A percentile compares a stretch with the other conserved stretches of the same genome.
Conservation (phyloP, 305 asterid species). For the Fraxinus albicans region DNA sequence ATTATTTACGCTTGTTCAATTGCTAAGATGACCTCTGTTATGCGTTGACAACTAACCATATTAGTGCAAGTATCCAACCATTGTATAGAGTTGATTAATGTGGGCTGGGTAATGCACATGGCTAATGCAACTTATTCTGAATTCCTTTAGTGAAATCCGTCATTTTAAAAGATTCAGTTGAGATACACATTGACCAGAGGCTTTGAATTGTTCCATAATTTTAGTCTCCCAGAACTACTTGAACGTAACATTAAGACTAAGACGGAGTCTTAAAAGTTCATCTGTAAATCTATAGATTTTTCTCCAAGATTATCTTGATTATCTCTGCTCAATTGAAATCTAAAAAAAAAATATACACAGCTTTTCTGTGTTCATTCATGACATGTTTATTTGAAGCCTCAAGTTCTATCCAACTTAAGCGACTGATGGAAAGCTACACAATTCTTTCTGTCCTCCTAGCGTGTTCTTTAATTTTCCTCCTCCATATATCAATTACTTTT, state of each 20-base stretch:
- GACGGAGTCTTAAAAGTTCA: neutral
- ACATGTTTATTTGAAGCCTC: neutral
- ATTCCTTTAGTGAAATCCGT: neutral
- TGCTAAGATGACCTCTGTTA: neutral
- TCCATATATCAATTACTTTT: neutral
- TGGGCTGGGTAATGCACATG: neutral
- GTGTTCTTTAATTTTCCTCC: neutral
- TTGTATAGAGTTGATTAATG: neutral
- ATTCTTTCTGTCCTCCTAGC: neutral
- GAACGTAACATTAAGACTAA: neutral
- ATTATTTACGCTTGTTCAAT: neutral
- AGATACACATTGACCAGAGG: neutral
- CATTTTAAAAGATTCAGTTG: neutral
- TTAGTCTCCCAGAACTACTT: neutral
- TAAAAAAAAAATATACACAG: neutral
- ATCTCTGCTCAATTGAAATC: neutral
- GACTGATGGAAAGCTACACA: neutral
- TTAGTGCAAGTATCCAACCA: neutral
- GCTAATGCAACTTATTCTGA: neutral
- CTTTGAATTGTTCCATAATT: neutral
- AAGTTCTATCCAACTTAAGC: neutral
- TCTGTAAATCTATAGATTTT: neutral
- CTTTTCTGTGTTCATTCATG: neutral
- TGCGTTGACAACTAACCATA: neutral
- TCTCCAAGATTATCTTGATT: neutral